A percentile compares a stretch with the other conserved stretches of the same genome.
phyloP scores from a whole-genome alignment of 257 asterid species.

The Solanum boliviense region DNA sequence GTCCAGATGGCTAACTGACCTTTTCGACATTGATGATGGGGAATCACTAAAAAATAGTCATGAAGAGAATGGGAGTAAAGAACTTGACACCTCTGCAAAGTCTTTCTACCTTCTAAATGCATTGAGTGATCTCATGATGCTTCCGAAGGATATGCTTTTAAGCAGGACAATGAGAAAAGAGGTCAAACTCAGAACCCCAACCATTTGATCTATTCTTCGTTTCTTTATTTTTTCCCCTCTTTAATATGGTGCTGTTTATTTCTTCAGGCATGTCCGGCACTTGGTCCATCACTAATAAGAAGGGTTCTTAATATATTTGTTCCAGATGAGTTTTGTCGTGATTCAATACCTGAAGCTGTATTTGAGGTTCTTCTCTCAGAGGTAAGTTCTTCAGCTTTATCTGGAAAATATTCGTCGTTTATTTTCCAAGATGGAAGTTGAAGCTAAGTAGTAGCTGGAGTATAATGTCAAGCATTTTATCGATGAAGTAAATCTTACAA shows the following conservation, averaged over 20 bases:
- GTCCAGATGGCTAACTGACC: slow-evolving; percentile 13
- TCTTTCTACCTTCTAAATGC: slow-evolving; percentile 65
- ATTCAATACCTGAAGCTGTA: slow-evolving; percentile 50
- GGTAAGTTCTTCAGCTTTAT: slow-evolving; percentile 22
- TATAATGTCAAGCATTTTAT: not conserved
- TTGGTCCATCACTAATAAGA: slow-evolving; percentile 49
- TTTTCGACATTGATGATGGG: slow-evolving; percentile 9
- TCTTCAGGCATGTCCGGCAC: slow-evolving; percentile 63
- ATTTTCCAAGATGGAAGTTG: not conserved
- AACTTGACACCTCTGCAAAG: slow-evolving; percentile 31
- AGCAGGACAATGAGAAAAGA: slow-evolving; percentile 59
- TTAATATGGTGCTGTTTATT: not conserved
- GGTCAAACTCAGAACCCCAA: slow-evolving; percentile 22
- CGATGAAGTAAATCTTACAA: not conserved
- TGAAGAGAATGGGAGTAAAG: slow-evolving; percentile 26
- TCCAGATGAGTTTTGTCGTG: slow-evolving; percentile 84
- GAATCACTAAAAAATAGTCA: slow-evolving; percentile 1
- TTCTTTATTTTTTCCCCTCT: not conserved
- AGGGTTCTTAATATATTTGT: slow-evolving; percentile 51
- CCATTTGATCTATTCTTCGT: not conserved
- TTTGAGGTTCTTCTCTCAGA: slow-evolving; percentile 59
- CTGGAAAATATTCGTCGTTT: not conserved
- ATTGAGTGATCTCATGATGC: slow-evolving; percentile 92
- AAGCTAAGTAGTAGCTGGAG: not conserved
- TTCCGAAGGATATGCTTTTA: slow-evolving; percentile 79